phyloP scores from a whole-genome alignment of 2,329 filamentous ascomycete genomes.

The Calonectria naviculata region DNA sequence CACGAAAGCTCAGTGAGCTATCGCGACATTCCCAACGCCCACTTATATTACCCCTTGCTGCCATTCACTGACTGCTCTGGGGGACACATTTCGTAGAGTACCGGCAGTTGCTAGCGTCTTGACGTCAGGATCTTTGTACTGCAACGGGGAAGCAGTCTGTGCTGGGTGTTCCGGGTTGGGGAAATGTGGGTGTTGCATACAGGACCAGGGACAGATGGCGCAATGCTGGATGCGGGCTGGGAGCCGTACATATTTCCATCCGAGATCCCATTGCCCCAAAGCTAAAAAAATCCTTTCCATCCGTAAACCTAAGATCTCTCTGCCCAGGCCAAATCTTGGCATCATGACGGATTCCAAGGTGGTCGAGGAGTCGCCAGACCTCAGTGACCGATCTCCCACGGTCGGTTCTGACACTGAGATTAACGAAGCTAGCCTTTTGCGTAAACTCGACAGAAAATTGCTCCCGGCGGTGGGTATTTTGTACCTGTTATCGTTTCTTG shows the following conservation, averaged over 20 bases:
- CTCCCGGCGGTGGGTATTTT: conserved; percentile 65
- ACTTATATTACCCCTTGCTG: not conserved
- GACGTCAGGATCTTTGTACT: not conserved
- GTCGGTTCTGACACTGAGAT: conserved; percentile 41
- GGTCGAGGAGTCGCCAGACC: conserved; percentile 21
- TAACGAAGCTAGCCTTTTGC: conserved; percentile 67
- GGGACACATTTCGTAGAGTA: not conserved
- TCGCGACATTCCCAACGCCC: conserved; percentile 14
- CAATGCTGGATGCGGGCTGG: not conserved
- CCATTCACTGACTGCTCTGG: not conserved
- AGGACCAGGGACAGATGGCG: conserved; percentile 2
- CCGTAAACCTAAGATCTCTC: not conserved
- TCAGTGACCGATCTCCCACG: conserved; percentile 30
- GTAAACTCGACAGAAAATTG: conserved; percentile 65
- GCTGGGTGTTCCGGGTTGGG: not conserved
- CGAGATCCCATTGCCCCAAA: not conserved
- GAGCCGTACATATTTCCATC: not conserved
- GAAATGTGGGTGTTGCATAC: not conserved
- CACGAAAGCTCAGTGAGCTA: conserved; percentile 13
- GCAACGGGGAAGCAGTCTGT: not conserved
- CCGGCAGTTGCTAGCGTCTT: not conserved
- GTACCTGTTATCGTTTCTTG: conserved; percentile 67
- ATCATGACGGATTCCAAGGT: conserved; percentile 8
- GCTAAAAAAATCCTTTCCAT: not conserved
- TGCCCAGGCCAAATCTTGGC: not conserved